Evolutionary conservation across 805 yeast genomes (phyloP).

Genomic region (Phaffomyces opuntiae): DNA sequence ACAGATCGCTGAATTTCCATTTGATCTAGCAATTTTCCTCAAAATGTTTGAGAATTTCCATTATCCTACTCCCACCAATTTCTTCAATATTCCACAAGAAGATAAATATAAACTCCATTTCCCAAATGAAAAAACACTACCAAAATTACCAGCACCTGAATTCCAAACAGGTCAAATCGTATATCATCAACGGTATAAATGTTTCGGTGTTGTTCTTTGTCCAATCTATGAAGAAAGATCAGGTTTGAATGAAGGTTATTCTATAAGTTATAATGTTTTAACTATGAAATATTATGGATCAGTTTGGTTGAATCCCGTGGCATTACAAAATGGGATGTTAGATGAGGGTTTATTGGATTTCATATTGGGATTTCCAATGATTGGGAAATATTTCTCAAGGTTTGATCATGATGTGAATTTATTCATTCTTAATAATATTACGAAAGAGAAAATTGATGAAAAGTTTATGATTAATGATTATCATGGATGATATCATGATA

Average conservation of each 20-base stretch:
- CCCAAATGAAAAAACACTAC: background rate
- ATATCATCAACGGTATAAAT: constrained; percentile 1
- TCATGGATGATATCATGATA: background rate
- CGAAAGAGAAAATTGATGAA: background rate
- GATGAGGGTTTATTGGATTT: background rate
- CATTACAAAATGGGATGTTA: background rate
- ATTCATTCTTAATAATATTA: background rate
- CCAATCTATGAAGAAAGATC: constrained; percentile 2
- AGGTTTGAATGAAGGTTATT: background rate
- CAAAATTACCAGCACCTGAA: background rate
- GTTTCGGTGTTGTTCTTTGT: constrained; percentile 2
- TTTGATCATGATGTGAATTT: background rate
- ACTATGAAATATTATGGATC: background rate
- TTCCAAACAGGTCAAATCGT: constrained; percentile 1
- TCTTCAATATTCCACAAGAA: background rate
- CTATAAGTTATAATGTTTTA: background rate
- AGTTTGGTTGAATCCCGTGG: background rate
- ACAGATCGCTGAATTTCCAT: background rate
- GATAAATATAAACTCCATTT: background rate
- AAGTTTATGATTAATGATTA: background rate
- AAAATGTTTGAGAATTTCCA: background rate
- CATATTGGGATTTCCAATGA: background rate
- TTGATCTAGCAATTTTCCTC: background rate
- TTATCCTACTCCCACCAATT: background rate
- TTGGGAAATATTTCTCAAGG: constrained; percentile 4